Evolutionary conservation across 495 filamentous ascomycete genomes (phyloP), one percentile per base, ranked within the genome.

Genomic region (Penicillium simplicissimum): DNA sequence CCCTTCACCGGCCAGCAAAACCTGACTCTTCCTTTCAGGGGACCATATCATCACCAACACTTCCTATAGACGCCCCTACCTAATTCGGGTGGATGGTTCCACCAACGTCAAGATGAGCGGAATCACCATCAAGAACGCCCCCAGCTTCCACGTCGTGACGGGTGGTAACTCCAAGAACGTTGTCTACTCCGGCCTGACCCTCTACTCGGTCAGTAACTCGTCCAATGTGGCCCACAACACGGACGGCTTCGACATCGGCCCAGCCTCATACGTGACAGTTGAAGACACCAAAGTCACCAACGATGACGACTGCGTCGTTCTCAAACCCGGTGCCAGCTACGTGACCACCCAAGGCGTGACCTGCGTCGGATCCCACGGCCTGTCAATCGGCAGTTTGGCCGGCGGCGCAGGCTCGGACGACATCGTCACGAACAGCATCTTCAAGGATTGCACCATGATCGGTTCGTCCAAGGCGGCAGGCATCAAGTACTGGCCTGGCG

Each of bases 251-350:
- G 78, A 81, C 36, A 76, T 82, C 51, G 78, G 76, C 31, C 60
- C n/a, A 76, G 75, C 34, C 73, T 77, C 8, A 71, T 72, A 52
- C 73, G 80, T 0, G 73, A 67, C 17, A 67, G 79, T 45, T 62
- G 59, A 31, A 15, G 62, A 68, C 45, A 67, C 72, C 13, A 66
- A 64, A 2, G 72, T 81, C 19, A 68, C 59, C 25, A 81, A 81
- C 56, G 69, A 81, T 49, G 79, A 82, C 42, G 77, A 80, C 71
- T 82, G 78, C 38, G 74, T 82, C 11, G 79, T 77, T 0, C 77
- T 82, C 52, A 80, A 80, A 38, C 73, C 77, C 0, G 75, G 76
- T 10, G 67, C 73, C 1, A 70, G 77, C 52, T 71, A 72, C 42
- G 67, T 79, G 9, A 77, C 71, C 0, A 73, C 78, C 3, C 68